Base-by-base conservation (phyloP, 176 grass and related monocot genomes). In the Triticum dicoccoides region DNA sequence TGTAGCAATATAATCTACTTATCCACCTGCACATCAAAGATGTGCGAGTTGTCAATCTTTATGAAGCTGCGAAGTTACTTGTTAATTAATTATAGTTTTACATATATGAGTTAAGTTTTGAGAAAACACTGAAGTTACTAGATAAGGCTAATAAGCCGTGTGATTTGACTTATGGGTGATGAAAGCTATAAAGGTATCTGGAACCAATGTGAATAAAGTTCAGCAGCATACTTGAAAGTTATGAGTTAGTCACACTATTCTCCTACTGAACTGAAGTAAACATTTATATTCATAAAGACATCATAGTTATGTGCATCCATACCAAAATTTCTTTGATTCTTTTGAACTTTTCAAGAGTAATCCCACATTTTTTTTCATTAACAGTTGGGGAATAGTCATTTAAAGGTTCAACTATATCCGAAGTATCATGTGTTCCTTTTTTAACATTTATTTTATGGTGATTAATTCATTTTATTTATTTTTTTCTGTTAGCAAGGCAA, bases 401-500 rank as follows among this genome's bases (percentile, higher is more conserved):
- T 80, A 20, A 29, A 89, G 63, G n/a, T 38, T 64, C n/a, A 84
- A 65, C 17, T 83, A 9, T 77, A 56, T 23, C 67, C 9, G 33
- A 65, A 80, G 49, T 81, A n/a, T 62, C 6, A 21, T 91, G 14
- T 65, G 33, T 63, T 51, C 32, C 23, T 47, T 47, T 71, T 21
- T 44, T 27, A 42, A 18, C n/a, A 34, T 65, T 83, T 82, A 11
- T 41, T 71, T 71, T 51, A 13, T 34, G 64, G 47, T 81, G 39
- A 84, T 70, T 84, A 54, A 54, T 85, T 83, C 12, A 23, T 47
- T 87, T 63, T 68, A n/a, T 51, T 72, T 86, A 84, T 76, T 18
- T 86, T 86, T 88, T 82, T 4, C 38, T 86, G 73, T 79, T 90
- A 94, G 94, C 83, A 96, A 99, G 69, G 85, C 94, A 99, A 65